Percentiles rank a stretch among this genome's conserved stretches.
These are phyloP conservation scores for Mycena galopus DNA, from an alignment of 768 basidiomycete genomes.

Conservation along the genomic window DNA sequence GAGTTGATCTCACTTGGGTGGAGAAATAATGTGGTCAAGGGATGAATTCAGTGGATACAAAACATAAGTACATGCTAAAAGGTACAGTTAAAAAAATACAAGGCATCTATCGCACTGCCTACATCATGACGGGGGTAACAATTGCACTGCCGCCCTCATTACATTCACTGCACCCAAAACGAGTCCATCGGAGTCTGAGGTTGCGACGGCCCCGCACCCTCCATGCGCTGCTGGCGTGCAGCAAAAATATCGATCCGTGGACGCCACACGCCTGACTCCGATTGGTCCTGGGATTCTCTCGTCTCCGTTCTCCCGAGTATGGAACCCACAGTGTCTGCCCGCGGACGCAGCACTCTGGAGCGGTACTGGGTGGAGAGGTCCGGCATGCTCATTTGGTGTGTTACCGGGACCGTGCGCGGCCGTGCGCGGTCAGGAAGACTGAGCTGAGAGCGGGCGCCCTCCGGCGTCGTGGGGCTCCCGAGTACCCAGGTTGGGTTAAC, in stretches of 20 bases:
- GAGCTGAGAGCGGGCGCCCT: conserved; percentile 21
- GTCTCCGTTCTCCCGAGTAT: conserved; percentile 10
- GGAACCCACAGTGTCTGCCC: conserved; percentile 25
- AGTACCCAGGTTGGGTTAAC: conserved; percentile 34
- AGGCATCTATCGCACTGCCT: neutral
- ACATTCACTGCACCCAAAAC: conserved; percentile 23
- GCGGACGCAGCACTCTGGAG: conserved; percentile 22
- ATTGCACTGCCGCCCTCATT: neutral
- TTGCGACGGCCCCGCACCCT: neutral
- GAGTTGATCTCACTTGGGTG: too few species aligned
- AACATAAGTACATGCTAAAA: too few species aligned
- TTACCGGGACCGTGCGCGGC: conserved; percentile 13
- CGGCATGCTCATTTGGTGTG: conserved; percentile 28
- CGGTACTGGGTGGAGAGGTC: conserved; percentile 24
- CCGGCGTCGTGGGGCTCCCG: conserved; percentile 10
- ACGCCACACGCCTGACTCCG: conserved; percentile 29
- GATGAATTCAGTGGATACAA: too few species aligned
- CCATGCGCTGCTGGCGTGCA: conserved; percentile 9
- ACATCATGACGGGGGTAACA: neutral
- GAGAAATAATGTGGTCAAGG: too few species aligned
- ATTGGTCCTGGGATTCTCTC: neutral
- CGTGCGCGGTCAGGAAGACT: conserved; percentile 34
- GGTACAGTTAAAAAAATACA: neutral
- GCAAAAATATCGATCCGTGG: conserved; percentile 26
- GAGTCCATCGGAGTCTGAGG: conserved; percentile 7